These are phyloP conservation scores for Lumnitzera littorea DNA, from an alignment of 345 rosid genomes.

Conservation along the genomic window DNA sequence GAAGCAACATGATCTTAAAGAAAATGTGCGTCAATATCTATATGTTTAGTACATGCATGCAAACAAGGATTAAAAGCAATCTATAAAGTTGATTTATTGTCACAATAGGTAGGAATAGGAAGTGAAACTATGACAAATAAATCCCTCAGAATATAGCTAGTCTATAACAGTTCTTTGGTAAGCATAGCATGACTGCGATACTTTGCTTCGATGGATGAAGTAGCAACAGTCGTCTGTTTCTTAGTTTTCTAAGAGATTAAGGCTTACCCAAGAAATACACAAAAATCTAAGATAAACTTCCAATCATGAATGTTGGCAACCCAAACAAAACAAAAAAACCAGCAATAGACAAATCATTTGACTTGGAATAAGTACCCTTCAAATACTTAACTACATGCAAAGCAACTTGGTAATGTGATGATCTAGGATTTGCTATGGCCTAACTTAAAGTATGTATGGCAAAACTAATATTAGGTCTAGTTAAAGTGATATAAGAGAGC, in stretches of 20 bases:
- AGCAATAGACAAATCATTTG: not conserved
- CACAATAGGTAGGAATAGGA: no score
- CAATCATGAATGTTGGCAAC: not conserved
- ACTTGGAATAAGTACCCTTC: no score
- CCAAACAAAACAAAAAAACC: not conserved
- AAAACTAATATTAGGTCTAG: no score
- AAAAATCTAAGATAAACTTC: not conserved
- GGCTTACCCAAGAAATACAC: not conserved
- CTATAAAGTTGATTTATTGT: not conserved
- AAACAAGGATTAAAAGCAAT: not conserved
- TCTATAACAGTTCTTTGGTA: not conserved
- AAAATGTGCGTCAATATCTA: not conserved
- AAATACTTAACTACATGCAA: not conserved
- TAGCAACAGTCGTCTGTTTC: not conserved
- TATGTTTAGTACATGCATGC: not conserved
- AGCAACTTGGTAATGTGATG: no score
- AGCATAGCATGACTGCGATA: not conserved
- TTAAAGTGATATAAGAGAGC: no score
- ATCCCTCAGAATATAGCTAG: not conserved
- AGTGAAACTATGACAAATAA: not conserved
- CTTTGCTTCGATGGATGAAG: not conserved
- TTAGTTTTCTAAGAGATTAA: not conserved
- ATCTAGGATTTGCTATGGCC: not conserved
- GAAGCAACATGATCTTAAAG: not conserved
- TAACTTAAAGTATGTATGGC: not conserved